These are phyloP conservation scores for Setaria viridis DNA, from an alignment of 202 grass and related monocot genomes.

Conservation along the genomic window DNA sequence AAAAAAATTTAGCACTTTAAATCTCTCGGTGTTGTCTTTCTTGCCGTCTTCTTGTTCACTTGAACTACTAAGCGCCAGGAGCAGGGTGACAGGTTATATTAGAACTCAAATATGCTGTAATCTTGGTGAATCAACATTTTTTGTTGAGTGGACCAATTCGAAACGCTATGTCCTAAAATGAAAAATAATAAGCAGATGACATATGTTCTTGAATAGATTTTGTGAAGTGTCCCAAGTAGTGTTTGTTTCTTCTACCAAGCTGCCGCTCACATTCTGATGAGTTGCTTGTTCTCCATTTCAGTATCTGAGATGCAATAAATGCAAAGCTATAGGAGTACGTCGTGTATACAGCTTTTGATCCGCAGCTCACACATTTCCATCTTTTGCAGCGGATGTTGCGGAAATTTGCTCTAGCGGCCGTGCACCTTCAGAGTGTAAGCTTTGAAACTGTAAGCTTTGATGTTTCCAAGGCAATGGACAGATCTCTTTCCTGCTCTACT, in stretches of 20 bases:
- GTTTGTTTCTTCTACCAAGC: not conserved
- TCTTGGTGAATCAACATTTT: not conserved
- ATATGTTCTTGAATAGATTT: not conserved
- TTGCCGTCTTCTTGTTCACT: not conserved
- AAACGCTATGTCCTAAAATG: too few relatives aligned
- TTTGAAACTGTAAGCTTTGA: slow-evolving; percentile 29
- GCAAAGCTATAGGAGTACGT: slow-evolving; percentile 13
- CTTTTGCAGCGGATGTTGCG: slow-evolving; percentile 30
- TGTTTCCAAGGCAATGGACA: slow-evolving; percentile 40
- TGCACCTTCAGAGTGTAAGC: slow-evolving; percentile 14
- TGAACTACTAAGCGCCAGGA: not conserved
- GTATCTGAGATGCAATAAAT: slow-evolving; percentile 23
- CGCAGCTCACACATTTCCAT: slow-evolving; percentile 2
- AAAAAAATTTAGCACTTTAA: not conserved
- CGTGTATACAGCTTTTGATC: not conserved
- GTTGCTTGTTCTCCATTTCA: not conserved
- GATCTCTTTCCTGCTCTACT: not conserved
- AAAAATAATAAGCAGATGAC: too few relatives aligned
- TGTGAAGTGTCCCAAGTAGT: not conserved
- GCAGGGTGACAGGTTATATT: not conserved
- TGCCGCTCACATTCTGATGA: not conserved
- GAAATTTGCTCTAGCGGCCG: slow-evolving; percentile 27
- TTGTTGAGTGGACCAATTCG: too few relatives aligned
- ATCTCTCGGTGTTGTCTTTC: not conserved
- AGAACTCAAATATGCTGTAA: not conserved